A percentile compares a stretch with the other conserved stretches of the same genome.
phyloP scores from a whole-genome alignment of 2,329 filamentous ascomycete species.

The Aspergillus brunneoviolaceus region DNA sequence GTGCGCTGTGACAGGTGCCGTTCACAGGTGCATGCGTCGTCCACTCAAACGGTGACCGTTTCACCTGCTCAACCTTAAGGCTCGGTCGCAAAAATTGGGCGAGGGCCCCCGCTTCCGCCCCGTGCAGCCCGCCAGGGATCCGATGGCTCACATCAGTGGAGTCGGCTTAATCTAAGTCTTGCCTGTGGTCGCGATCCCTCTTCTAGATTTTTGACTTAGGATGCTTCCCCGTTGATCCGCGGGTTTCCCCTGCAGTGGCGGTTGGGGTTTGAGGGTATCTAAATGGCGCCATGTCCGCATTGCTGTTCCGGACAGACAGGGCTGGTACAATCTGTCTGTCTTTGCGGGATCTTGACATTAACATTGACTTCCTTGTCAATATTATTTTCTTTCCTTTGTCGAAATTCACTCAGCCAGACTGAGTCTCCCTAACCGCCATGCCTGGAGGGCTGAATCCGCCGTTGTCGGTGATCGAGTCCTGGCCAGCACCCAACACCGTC shows the following conservation, averaged over 20 bases:
- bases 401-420: neutral
- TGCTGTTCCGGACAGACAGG: neutral
- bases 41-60: neutral
- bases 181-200: neutral
- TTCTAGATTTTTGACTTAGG: neutral
- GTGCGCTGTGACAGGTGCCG: neutral
- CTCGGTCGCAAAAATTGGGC: neutral
- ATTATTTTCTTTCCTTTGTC: neutral
- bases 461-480: conserved; percentile 8
- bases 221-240: neutral
- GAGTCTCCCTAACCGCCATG: neutral
- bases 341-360: neutral
- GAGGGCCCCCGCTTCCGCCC: neutral
- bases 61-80: neutral
- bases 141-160: neutral
- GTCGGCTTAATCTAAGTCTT: neutral
- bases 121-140: neutral
- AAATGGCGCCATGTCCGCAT: neutral
- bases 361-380: neutral
- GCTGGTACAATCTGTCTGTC: neutral
- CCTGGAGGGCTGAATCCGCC: conserved; percentile 7
- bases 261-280: neutral
- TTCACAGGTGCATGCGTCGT: neutral
- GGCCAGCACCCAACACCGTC: conserved; percentile 6
- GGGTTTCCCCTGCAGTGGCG: neutral